Percentiles rank a stretch among this genome's conserved stretches.
Conservation (phyloP, 73 alveolate species). For the Strombidium stylifer region DNA sequence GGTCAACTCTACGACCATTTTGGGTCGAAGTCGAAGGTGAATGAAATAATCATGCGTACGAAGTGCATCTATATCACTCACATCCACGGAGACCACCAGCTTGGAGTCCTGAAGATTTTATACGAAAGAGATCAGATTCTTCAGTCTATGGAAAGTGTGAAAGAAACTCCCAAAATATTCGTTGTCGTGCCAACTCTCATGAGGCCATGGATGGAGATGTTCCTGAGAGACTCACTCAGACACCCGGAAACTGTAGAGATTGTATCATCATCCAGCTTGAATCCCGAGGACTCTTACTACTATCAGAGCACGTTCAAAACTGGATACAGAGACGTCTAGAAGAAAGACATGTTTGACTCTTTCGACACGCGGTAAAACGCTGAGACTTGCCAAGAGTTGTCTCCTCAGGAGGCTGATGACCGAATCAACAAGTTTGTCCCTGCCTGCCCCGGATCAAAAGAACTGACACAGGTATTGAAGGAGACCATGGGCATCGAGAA, state of each 20-base stretch:
- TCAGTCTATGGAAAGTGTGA: conserved; percentile 3
- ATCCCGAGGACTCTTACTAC: conserved; percentile 68
- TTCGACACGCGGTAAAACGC: too few relatives aligned
- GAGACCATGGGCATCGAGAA: conserved; percentile 26
- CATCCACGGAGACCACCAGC: conserved; percentile 97
- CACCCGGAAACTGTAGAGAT: conserved; percentile 65
- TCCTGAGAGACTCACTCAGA: conserved; percentile 46
- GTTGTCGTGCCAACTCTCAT: conserved; percentile 87
- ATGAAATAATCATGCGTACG: conserved; percentile 63
- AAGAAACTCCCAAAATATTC: conserved; percentile 43
- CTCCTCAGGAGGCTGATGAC: conserved; percentile 16
- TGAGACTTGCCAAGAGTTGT: conserved; percentile 11
- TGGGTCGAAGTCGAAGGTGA: conserved; percentile 38
- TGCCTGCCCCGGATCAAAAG: not conserved
- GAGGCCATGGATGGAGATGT: conserved; percentile 69
- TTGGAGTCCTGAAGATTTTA: conserved; percentile 86
- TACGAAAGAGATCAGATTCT: conserved; percentile 76
- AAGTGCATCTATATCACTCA: conserved; percentile 89
- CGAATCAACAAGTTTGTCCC: not conserved
- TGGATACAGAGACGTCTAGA: too few relatives aligned
- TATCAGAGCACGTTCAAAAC: conserved; percentile 19
- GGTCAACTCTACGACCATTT: conserved; percentile 59
- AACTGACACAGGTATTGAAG: conserved; percentile 14
- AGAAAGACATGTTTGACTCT: too few relatives aligned
- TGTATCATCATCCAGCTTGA: conserved; percentile 45